These are phyloP conservation scores for Trichoderma atrobrunneum DNA, from an alignment of 2,329 filamentous ascomycete genomes.

Conservation along the genomic window DNA sequence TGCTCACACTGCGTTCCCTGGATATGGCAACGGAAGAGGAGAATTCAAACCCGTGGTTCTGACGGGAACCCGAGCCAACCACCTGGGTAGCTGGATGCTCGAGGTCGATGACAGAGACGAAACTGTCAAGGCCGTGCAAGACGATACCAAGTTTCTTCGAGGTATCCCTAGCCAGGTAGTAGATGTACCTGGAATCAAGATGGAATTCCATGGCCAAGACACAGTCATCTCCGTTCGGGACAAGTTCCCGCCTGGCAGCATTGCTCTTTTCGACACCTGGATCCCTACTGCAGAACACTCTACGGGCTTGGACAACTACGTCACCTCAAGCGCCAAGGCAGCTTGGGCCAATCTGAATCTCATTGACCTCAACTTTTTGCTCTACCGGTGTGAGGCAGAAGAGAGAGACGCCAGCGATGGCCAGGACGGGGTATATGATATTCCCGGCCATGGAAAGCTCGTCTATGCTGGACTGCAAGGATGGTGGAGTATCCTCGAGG, in stretches of 20 bases:
- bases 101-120: conserved; percentile 79
- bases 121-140: conserved; percentile 60
- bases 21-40: conserved; percentile 80
- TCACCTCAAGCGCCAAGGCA: conserved; percentile 74
- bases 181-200: conserved; percentile 68
- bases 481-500: conserved; percentile 90
- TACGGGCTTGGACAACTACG: conserved; percentile 77
- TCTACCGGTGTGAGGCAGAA: conserved; percentile 90
- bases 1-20: conserved; percentile 92
- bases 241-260: conserved; percentile 87
- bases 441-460: conserved; percentile 78
- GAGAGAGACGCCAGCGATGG: conserved; percentile 75
- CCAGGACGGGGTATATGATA: conserved; percentile 80
- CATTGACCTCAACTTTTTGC: conserved; percentile 82
- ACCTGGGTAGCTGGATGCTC: conserved; percentile 87
- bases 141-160: conserved; percentile 68
- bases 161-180: conserved; percentile 83
- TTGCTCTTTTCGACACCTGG: conserved; percentile 94
- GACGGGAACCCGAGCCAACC: conserved; percentile 77
- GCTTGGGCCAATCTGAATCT: conserved; percentile 75
- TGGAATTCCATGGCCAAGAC: conserved; percentile 69
- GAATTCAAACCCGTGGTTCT: conserved; percentile 77
- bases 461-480: conserved; percentile 97
- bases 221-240: conserved; percentile 78
- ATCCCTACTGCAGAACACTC: conserved; percentile 85